phyloP scores from a whole-genome alignment of 2,329 filamentous ascomycete genomes.

The Diaporthe sp. region DNA sequence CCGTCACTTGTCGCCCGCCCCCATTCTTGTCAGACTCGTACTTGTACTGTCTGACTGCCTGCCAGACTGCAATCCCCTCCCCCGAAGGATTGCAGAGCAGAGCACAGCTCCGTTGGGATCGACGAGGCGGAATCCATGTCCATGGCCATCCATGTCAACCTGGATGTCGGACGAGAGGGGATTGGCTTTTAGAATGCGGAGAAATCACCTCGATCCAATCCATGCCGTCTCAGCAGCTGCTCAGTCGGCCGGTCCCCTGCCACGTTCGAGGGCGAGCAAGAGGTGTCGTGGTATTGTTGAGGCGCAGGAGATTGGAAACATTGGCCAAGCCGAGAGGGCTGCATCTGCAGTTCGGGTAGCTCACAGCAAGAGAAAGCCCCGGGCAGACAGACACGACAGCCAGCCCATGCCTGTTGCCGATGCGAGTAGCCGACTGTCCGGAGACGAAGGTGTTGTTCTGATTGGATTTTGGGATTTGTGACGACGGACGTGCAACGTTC shows the following conservation, averaged over 20 bases:
- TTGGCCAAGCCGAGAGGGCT: conserved; percentile 17
- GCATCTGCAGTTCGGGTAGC: conserved; percentile 19
- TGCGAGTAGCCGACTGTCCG: background rate
- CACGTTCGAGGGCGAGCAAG: background rate
- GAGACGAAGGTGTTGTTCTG: background rate
- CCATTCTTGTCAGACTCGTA: conserved; percentile 23
- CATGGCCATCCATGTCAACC: conserved; percentile 9
- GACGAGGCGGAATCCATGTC: conserved; percentile 17
- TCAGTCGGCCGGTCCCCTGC: background rate
- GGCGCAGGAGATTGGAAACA: background rate
- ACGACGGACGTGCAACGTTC: background rate
- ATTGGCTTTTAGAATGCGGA: conserved; percentile 18
- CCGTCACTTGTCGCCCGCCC: background rate
- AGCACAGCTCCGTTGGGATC: conserved; percentile 14
- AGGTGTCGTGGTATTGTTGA: background rate
- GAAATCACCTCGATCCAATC: conserved; percentile 9
- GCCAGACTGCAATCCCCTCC: background rate
- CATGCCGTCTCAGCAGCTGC: background rate
- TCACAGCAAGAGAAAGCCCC: conserved; percentile 1
- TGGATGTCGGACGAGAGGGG: conserved; percentile 20
- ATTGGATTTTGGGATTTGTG: background rate
- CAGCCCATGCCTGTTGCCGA: background rate
- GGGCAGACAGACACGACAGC: background rate
- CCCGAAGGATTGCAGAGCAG: conserved; percentile 25
- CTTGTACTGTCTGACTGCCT: background rate